Evolutionary conservation across 2,329 filamentous ascomycete genomes (phyloP).

Genomic region (Alternaria ventricosa): DNA sequence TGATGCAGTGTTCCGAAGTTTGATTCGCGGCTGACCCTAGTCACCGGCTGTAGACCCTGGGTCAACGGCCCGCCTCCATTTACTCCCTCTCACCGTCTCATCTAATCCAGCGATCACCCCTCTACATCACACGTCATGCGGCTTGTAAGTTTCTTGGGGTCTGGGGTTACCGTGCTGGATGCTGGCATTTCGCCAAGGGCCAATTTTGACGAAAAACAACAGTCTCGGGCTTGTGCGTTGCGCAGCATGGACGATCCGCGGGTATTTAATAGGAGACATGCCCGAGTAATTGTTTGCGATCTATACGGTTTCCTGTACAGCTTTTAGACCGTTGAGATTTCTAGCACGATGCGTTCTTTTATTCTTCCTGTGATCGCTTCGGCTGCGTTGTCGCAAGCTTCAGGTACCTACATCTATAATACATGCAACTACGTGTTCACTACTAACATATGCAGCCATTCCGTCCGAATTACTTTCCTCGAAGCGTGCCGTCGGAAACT

Average conservation of each 20-base stretch:
- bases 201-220: slow-evolving; percentile 20
- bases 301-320: background rate
- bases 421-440: background rate
- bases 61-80: slow-evolving; percentile 41
- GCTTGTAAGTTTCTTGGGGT: slow-evolving; percentile 2
- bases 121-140: slow-evolving; percentile 27
- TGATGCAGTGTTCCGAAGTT: slow-evolving; percentile 22
- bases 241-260: background rate
- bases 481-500: slow-evolving; percentile 38
- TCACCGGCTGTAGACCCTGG: slow-evolving; percentile 35
- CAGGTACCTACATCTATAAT: slow-evolving; percentile 18
- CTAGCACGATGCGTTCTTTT: slow-evolving; percentile 34
- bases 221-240: slow-evolving; percentile 9
- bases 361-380: slow-evolving; percentile 32
- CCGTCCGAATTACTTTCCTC: slow-evolving; percentile 21
- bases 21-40: slow-evolving; percentile 33
- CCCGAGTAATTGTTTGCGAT: slow-evolving; percentile 1
- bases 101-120: slow-evolving; percentile 33
- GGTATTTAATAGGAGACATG: slow-evolving; percentile 30
- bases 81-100: slow-evolving; percentile 28
- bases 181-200: slow-evolving; percentile 26
- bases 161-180: background rate
- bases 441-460: slow-evolving; percentile 25
- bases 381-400: slow-evolving; percentile 26
- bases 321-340: background rate